Conservation (phyloP, 495 filamentous ascomycete species). For the Penicillium goetzii region DNA sequence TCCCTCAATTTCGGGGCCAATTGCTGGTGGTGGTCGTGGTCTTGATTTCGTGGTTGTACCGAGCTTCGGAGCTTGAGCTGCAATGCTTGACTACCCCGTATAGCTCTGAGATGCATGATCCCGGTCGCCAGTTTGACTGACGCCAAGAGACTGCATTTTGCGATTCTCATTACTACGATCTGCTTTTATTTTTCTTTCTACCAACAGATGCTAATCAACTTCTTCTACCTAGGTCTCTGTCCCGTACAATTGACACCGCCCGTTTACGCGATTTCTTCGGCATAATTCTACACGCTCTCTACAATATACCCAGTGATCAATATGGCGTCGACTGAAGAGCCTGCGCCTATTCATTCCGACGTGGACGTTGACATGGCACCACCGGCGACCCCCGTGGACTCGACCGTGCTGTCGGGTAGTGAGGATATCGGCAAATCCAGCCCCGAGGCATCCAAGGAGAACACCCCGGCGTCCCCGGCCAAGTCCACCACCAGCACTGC, state of each 20-base stretch:
- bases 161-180: constrained; percentile 1
- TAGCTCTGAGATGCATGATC: constrained; percentile 7
- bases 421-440: constrained; percentile 45
- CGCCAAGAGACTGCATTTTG: neutral
- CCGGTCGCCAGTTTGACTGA: neutral
- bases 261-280: neutral
- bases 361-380: constrained; percentile 37
- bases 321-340: constrained; percentile 49
- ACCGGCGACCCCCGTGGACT: constrained; percentile 48
- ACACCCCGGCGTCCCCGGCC: constrained; percentile 33
- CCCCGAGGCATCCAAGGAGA: constrained; percentile 49
- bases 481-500: constrained; percentile 36
- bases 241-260: constrained; percentile 8
- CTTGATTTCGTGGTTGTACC: constrained; percentile 16
- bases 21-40: constrained; percentile 5
- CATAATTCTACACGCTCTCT: constrained; percentile 1
- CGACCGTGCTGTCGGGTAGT: constrained; percentile 41
- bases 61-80: constrained; percentile 14
- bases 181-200: neutral
- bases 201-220: constrained; percentile 11
- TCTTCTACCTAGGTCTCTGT: constrained; percentile 8
- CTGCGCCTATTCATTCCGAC: constrained; percentile 35
- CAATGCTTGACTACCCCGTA: constrained; percentile 2
- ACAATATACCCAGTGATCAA: constrained; percentile 18
- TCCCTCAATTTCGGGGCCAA: neutral